These are phyloP conservation scores for Melampsora occidentalis DNA, from an alignment of 1,284 basidiomycete species.

Conservation along the genomic window DNA sequence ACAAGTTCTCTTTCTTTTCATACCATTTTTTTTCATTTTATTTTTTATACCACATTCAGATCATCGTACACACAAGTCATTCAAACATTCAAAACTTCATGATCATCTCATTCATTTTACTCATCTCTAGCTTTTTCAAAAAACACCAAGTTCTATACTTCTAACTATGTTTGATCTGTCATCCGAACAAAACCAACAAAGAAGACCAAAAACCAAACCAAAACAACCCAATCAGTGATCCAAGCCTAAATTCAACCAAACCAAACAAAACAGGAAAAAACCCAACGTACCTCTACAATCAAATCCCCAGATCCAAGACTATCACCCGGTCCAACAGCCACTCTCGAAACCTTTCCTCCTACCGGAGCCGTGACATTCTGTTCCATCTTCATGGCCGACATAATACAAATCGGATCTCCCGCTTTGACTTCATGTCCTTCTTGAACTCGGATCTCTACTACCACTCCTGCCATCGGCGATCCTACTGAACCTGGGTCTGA, in stretches of 20 bases:
- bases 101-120: too few relatives aligned
- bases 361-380: constrained; percentile 87
- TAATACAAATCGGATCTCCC: constrained; percentile 78
- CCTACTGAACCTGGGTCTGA: constrained; percentile 91
- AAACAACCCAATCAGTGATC: neutral
- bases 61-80: too few relatives aligned
- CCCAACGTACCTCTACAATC: constrained; percentile 31
- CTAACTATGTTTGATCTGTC: neutral
- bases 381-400: constrained; percentile 48
- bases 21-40: neutral
- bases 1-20: neutral
- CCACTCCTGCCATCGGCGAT: constrained; percentile 78
- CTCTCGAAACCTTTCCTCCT: constrained; percentile 88
- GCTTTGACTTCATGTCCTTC: constrained; percentile 96
- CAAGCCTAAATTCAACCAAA: too few relatives aligned
- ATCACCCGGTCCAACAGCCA: constrained; percentile 74
- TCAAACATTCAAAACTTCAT: too few relatives aligned
- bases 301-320: constrained; percentile 42
- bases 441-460: constrained; percentile 94
- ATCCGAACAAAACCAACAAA: neutral
- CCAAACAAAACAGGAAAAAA: too few relatives aligned
- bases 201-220: neutral
- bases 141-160: neutral
- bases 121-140: too few relatives aligned
- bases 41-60: too few relatives aligned